Percentiles rank a stretch among this genome's conserved stretches.
These are phyloP conservation scores for Theobroma cacao DNA, from an alignment of 345 rosid species.

Conservation along the genomic window DNA sequence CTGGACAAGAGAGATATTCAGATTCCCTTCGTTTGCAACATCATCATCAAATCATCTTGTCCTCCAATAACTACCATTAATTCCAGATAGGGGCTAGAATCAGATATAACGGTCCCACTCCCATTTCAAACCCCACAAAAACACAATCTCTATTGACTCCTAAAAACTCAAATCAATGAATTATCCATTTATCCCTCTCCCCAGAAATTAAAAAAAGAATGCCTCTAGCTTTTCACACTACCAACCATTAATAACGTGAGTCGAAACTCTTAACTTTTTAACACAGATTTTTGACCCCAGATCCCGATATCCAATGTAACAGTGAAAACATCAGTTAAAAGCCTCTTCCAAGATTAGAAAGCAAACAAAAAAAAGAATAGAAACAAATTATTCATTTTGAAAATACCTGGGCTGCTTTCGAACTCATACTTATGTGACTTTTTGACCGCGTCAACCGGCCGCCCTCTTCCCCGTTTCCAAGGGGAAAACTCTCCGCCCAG, in stretches of 20 bases:
- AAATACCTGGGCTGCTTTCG: constrained; percentile 52
- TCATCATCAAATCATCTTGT: constrained; percentile 26
- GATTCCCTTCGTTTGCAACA: constrained; percentile 26
- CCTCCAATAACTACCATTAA: constrained; percentile 32
- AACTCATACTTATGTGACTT: constrained; percentile 51
- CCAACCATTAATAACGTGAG: neutral
- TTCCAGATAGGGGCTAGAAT: constrained; percentile 42
- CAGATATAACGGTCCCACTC: constrained; percentile 67
- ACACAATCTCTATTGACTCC: constrained; percentile 11
- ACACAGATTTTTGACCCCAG: constrained; percentile 3
- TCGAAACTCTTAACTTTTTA: neutral
- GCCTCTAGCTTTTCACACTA: constrained; percentile 14
- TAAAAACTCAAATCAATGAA: constrained; percentile 6
- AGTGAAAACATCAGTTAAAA: constrained; percentile 20
- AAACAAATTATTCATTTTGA: neutral
- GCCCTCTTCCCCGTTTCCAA: constrained; percentile 62
- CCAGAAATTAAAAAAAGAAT: constrained; percentile 10
- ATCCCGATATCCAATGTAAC: constrained; percentile 34
- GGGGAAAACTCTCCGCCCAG: constrained; percentile 48
- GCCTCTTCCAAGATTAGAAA: neutral
- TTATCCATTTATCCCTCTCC: neutral
- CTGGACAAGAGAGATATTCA: constrained; percentile 32
- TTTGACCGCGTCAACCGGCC: constrained; percentile 43
- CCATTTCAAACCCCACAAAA: constrained; percentile 39
- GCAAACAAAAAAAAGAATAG: neutral